Conservation (phyloP, 345 rosid genomes). For the Rhodamnia rubescens region DNA sequence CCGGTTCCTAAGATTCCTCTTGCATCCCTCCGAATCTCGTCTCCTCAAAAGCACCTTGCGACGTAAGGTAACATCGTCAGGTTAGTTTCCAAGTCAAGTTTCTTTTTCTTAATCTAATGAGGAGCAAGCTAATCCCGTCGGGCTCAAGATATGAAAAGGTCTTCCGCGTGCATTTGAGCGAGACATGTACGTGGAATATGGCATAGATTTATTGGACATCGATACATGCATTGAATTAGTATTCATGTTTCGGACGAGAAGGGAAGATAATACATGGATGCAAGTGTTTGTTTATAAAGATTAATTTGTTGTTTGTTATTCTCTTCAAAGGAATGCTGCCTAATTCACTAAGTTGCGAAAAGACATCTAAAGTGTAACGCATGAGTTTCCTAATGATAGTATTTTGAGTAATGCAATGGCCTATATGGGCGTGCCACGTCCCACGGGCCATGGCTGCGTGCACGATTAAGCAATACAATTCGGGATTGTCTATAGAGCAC, state of each 20-base stretch:
- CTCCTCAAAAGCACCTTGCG: not conserved
- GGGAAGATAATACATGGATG: too few relatives aligned
- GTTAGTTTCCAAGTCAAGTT: not conserved
- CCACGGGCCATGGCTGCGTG: not conserved
- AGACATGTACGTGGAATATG: not conserved
- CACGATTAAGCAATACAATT: not conserved
- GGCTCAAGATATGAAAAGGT: not conserved
- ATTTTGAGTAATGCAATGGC: not conserved
- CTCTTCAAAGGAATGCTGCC: too few relatives aligned
- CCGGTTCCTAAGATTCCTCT: not conserved
- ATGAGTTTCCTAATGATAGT: too few relatives aligned
- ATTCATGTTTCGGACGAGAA: too few relatives aligned
- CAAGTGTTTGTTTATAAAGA: too few relatives aligned
- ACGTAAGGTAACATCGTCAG: not conserved
- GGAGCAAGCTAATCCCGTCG: not conserved
- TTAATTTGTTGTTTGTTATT: too few relatives aligned
- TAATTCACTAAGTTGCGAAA: too few relatives aligned
- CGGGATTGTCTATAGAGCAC: constrained; percentile 5
- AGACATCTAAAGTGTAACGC: too few relatives aligned
- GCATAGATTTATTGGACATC: too few relatives aligned
- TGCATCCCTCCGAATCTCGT: not conserved
- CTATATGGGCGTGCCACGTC: not conserved
- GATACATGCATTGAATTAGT: too few relatives aligned
- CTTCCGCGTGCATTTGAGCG: not conserved
- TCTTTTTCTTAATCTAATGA: not conserved